phyloP scores from a whole-genome alignment of 1,284 basidiomycete species.

The Cryptococcus neoformans region DNA sequence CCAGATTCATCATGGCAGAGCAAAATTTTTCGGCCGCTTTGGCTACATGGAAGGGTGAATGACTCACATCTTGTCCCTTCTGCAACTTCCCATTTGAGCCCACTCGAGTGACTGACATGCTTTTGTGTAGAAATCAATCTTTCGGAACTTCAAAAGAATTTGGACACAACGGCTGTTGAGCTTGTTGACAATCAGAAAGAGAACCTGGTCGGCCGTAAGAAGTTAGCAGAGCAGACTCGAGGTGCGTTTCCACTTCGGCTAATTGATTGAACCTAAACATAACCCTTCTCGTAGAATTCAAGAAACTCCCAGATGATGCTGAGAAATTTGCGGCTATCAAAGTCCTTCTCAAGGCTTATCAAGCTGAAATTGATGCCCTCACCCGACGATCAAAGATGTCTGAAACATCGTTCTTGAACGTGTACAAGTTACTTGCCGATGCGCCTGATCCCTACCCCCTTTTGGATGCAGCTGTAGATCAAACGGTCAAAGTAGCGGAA shows the following conservation, averaged over 20 bases:
- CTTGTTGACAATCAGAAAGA: slow-evolving; percentile 98
- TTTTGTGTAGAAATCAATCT: slow-evolving; percentile 70
- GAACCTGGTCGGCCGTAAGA: slow-evolving; percentile 87
- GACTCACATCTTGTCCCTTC: not conserved
- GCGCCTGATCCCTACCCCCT: slow-evolving; percentile 96
- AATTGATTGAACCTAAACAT: not conserved
- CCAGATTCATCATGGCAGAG: slow-evolving; percentile 34
- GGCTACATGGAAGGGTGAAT: slow-evolving; percentile 78
- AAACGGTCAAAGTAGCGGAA: slow-evolving; percentile 82
- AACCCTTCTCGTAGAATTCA: slow-evolving; percentile 68
- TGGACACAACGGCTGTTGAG: slow-evolving; percentile 86
- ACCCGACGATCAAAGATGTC: slow-evolving; percentile 87
- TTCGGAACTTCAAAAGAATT: slow-evolving; percentile 82
- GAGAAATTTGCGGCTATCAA: slow-evolving; percentile 85
- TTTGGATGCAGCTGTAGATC: slow-evolving; percentile 88
- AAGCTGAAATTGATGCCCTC: slow-evolving; percentile 91
- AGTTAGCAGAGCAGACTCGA: slow-evolving; percentile 87
- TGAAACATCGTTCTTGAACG: slow-evolving; percentile 89
- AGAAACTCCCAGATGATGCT: slow-evolving; percentile 75
- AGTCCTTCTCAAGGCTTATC: slow-evolving; percentile 87
- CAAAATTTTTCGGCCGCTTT: slow-evolving; percentile 76
- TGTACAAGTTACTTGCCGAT: slow-evolving; percentile 90
- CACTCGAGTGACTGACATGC: not conserved
- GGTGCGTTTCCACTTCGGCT: slow-evolving; percentile 53
- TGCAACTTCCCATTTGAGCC: too few relatives aligned